Conservation (phyloP, 2,329 filamentous ascomycete genomes). For the Aspergillus aculeatinus region DNA sequence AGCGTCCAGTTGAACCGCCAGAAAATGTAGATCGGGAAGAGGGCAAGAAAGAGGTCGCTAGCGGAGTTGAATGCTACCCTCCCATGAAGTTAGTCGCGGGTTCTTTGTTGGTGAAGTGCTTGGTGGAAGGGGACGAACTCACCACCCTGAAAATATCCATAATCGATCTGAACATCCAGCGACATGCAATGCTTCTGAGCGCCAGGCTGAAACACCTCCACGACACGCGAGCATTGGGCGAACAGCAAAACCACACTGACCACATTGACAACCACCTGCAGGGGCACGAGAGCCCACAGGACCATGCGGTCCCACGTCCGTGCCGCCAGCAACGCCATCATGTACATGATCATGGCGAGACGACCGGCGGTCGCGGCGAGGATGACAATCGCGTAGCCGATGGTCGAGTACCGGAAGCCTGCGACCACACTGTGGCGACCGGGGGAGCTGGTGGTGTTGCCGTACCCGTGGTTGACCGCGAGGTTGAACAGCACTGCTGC, state of each 20-base stretch:
- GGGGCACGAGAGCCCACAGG: neutral
- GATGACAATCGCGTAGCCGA: neutral
- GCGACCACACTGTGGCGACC: neutral
- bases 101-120: no score
- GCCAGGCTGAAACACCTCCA: neutral
- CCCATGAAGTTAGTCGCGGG: neutral
- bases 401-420: neutral
- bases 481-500: neutral
- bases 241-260: constrained; percentile 1
- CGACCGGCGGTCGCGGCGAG: neutral
- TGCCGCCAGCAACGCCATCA: neutral
- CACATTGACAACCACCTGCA: neutral
- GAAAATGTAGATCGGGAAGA: constrained; percentile 2
- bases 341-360: neutral
- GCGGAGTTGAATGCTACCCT: constrained; percentile 1
- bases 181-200: neutral
- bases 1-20: constrained; percentile 1
- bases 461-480: neutral
- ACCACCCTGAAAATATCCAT: constrained; percentile 3
- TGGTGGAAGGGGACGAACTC: neutral
- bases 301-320: neutral
- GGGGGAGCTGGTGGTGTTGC: neutral
- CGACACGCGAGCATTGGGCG: neutral
- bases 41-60: neutral
- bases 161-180: neutral